phyloP scores from a whole-genome alignment of 2,329 filamentous ascomycete species.

The Hirsutella rhossiliensis region DNA sequence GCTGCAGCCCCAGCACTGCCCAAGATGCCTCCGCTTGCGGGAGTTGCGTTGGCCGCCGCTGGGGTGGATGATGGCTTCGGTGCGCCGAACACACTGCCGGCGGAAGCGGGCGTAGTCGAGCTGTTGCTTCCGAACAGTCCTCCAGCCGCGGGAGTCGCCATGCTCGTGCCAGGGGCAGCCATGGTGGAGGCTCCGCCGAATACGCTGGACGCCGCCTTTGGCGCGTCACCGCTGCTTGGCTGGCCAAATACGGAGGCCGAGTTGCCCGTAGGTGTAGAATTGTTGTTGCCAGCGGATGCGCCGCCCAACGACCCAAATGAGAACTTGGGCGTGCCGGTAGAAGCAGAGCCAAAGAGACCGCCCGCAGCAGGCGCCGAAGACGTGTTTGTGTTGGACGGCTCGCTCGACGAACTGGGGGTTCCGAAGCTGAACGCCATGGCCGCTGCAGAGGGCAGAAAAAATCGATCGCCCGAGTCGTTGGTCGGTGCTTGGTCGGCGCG shows the following conservation, averaged over 20 bases:
- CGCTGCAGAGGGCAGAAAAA: neutral
- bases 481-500: neutral
- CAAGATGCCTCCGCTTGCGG: conserved; percentile 10
- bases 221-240: conserved; percentile 13
- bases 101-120: conserved; percentile 1
- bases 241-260: conserved; percentile 19
- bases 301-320: conserved; percentile 24
- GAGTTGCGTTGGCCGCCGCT: conserved; percentile 7
- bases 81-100: conserved; percentile 7
- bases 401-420: conserved; percentile 19
- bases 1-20: conserved; percentile 5
- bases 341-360: conserved; percentile 25
- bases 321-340: conserved; percentile 21
- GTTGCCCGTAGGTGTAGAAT: conserved; percentile 15
- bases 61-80: conserved; percentile 4
- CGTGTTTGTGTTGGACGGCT: conserved; percentile 17
- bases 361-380: conserved; percentile 27
- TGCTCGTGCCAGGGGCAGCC: conserved; percentile 1
- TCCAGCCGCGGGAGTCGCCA: conserved; percentile 8
- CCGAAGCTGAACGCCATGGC: conserved; percentile 29
- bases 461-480: neutral
- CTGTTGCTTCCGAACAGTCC: conserved; percentile 8
- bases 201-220: conserved; percentile 16
- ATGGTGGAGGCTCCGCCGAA: conserved; percentile 14
- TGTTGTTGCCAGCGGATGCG: conserved; percentile 11